Percentiles rank a stretch among this genome's conserved stretches.
phyloP scores from a whole-genome alignment of 1,284 basidiomycete genomes.

The Tremellales sp. region DNA sequence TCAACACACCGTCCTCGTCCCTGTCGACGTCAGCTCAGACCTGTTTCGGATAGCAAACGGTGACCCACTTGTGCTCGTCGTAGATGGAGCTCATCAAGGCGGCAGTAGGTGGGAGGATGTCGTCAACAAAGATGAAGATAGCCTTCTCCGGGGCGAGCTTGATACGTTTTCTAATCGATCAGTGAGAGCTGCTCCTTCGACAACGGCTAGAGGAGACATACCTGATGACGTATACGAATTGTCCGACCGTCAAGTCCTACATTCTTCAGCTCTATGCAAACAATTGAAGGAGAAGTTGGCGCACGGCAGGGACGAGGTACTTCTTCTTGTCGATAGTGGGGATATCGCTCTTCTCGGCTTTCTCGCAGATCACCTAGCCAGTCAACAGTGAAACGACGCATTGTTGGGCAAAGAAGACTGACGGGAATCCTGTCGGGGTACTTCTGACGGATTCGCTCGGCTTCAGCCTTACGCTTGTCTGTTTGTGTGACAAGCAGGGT shows the following conservation, averaged over 20 bases:
- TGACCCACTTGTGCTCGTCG: constrained; percentile 93
- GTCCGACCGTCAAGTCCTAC: constrained; percentile 94
- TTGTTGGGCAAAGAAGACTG: constrained; percentile 43
- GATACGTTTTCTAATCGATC: constrained; percentile 76
- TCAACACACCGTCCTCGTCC: constrained; percentile 70
- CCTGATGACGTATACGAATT: constrained; percentile 98
- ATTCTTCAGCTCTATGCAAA: constrained; percentile 6
- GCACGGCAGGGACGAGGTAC: constrained; percentile 92
- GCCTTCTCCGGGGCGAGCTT: constrained; percentile 99
- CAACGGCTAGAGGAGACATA: constrained; percentile 7
- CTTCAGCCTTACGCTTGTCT: constrained; percentile 98
- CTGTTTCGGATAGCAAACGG: neutral
- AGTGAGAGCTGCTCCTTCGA: neutral
- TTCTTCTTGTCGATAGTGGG: constrained; percentile 99
- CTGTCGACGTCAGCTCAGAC: constrained; percentile 49
- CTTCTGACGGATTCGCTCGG: constrained; percentile 93
- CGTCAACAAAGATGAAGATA: constrained; percentile 98
- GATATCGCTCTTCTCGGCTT: constrained; percentile 97
- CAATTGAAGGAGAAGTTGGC: constrained; percentile 14
- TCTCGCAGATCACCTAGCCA: constrained; percentile 97
- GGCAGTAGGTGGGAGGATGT: constrained; percentile 95
- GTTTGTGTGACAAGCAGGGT: constrained; percentile 10
- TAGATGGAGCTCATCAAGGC: constrained; percentile 99
- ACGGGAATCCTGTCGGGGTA: constrained; percentile 98
- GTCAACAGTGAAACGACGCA: neutral